These are phyloP conservation scores for Phytophthora hibernalis DNA, from an alignment of 352 stramenopile genomes.

Conservation along the genomic window DNA sequence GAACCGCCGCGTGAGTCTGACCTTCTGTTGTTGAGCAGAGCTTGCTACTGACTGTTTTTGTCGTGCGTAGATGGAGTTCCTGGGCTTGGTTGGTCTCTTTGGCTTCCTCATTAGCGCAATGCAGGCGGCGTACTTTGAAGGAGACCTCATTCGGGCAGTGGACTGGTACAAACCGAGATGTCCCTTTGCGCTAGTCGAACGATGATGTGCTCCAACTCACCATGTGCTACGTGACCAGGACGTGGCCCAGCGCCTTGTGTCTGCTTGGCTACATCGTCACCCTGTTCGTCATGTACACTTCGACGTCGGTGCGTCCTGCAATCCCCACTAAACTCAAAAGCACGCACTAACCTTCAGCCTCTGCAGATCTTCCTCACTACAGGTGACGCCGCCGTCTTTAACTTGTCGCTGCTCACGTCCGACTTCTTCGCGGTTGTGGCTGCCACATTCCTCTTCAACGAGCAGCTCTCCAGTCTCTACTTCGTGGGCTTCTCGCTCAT, in stretches of 20 bases:
- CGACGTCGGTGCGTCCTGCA: slow-evolving; percentile 75
- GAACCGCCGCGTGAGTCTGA: slow-evolving; percentile 51
- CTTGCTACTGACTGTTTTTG: slow-evolving; percentile 7
- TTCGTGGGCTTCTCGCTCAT: slow-evolving; percentile 90
- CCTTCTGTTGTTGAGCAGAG: not conserved
- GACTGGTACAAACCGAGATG: slow-evolving; percentile 48
- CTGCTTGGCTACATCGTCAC: slow-evolving; percentile 82
- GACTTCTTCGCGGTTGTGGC: slow-evolving; percentile 95
- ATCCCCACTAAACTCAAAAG: slow-evolving; percentile 4
- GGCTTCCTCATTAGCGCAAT: slow-evolving; percentile 90
- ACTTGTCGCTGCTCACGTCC: slow-evolving; percentile 96
- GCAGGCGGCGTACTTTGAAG: slow-evolving; percentile 89
- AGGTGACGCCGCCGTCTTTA: slow-evolving; percentile 95
- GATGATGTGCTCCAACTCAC: slow-evolving; percentile 1
- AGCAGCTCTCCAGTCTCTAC: slow-evolving; percentile 83
- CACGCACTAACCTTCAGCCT: not conserved
- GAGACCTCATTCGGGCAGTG: slow-evolving; percentile 43
- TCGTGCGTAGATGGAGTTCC: slow-evolving; percentile 88
- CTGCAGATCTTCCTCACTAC: slow-evolving; percentile 70
- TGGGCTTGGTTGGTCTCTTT: slow-evolving; percentile 94
- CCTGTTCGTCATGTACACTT: slow-evolving; percentile 93
- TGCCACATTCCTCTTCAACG: slow-evolving; percentile 89
- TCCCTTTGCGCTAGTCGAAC: slow-evolving; percentile 14
- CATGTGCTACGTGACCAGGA: slow-evolving; percentile 39
- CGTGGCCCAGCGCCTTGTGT: slow-evolving; percentile 60